Percentiles rank a stretch among this genome's conserved stretches.
Conservation (phyloP, 2,329 filamentous ascomycete species). For the Fusarium sublunatum region DNA sequence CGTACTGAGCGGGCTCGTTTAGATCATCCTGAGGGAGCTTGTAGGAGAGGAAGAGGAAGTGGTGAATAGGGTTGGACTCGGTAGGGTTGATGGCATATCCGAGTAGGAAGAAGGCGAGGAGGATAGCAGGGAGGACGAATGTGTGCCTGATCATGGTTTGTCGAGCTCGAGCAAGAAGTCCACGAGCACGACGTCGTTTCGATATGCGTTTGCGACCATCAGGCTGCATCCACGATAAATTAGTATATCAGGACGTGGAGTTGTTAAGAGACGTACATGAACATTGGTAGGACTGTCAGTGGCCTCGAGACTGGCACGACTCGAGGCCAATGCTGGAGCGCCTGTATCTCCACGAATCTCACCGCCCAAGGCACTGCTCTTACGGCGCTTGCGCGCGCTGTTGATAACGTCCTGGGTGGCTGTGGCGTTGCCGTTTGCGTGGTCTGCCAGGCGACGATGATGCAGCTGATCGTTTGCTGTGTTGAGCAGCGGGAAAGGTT, state of each 20-base stretch:
- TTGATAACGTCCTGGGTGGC: conserved; percentile 48
- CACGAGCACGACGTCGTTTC: conserved; percentile 67
- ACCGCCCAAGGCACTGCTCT: conserved; percentile 65
- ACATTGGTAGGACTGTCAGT: conserved; percentile 30
- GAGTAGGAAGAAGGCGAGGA: conserved; percentile 71
- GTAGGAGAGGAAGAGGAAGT: conserved; percentile 92
- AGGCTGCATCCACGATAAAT: conserved; percentile 30
- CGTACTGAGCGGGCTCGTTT: conserved; percentile 74
- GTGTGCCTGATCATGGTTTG: conserved; percentile 71
- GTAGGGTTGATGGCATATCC: conserved; percentile 81
- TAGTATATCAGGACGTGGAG: conserved; percentile 14
- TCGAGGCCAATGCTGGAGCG: conserved; percentile 65
- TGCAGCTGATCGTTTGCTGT: conserved; percentile 62
- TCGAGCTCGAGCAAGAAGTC: conserved; percentile 59
- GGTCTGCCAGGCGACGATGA: conserved; percentile 49
- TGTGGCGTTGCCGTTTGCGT: conserved; percentile 45
- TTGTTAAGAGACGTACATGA: conserved; percentile 25
- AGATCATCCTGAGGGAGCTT: conserved; percentile 65
- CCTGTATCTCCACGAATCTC: conserved; percentile 68
- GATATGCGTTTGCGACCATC: conserved; percentile 57
- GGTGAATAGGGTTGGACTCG: conserved; percentile 80
- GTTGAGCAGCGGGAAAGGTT: conserved; percentile 68
- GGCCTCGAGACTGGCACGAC: conserved; percentile 58
- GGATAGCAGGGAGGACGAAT: conserved; percentile 73
- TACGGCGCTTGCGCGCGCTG: conserved; percentile 61